These are phyloP conservation scores for Aleurites moluccanus DNA, from an alignment of 441 rosid species.

Conservation along the genomic window DNA sequence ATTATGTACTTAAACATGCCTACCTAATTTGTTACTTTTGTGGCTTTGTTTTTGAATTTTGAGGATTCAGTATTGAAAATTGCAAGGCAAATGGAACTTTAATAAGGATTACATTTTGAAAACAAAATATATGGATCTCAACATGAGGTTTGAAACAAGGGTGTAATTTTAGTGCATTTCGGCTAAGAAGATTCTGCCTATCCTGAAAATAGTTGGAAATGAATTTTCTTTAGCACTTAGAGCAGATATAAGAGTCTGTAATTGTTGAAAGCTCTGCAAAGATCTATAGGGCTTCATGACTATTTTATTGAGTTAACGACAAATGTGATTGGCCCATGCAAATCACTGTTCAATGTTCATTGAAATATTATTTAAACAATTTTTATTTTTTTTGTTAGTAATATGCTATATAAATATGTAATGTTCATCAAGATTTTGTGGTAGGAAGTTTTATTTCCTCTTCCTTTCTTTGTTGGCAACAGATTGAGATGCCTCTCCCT, in stretches of 20 bases:
- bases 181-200: background rate
- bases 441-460: background rate
- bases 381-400: background rate
- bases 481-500: constrained; percentile 82
- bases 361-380: background rate
- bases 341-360: too few species aligned
- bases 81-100: too few species aligned
- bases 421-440: background rate
- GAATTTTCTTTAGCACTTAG: background rate
- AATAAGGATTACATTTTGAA: too few species aligned
- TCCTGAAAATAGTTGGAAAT: background rate
- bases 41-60: too few species aligned
- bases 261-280: background rate
- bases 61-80: too few species aligned
- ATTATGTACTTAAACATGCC: too few species aligned
- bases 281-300: background rate
- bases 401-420: background rate
- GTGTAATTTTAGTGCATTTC: background rate
- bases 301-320: background rate
- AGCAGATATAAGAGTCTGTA: background rate
- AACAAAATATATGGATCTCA: background rate
- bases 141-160: background rate
- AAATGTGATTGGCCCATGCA: background rate
- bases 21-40: too few species aligned
- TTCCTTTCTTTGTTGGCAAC: background rate